Conservation (phyloP, 305 asterid genomes). For the Ilex paraguariensis region DNA sequence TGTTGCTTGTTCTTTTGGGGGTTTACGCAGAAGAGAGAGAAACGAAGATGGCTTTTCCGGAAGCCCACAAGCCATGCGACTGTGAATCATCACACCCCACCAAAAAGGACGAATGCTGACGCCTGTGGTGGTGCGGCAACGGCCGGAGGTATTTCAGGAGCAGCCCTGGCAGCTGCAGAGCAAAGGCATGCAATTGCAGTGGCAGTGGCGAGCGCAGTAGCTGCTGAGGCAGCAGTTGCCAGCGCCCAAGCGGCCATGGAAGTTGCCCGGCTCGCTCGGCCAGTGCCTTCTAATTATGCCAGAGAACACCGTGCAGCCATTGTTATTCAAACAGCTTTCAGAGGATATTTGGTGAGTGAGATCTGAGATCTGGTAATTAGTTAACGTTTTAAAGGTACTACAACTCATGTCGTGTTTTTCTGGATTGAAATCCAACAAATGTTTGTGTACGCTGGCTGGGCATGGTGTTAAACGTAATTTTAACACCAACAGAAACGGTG, state of each 20-base stretch:
- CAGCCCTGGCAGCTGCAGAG: constrained; percentile 1
- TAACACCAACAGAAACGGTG: too few relatives aligned
- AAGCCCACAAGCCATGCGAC: constrained; percentile 9
- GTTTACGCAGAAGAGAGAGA: constrained; percentile 26
- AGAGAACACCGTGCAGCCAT: constrained; percentile 25
- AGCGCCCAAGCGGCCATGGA: constrained; percentile 23
- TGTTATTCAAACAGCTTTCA: constrained; percentile 35
- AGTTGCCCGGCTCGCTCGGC: constrained; percentile 19
- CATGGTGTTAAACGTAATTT: too few relatives aligned
- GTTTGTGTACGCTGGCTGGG: too few relatives aligned
- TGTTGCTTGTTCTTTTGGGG: background rate
- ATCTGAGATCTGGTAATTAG: background rate
- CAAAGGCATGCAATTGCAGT: constrained; percentile 20
- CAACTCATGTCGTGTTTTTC: too few relatives aligned
- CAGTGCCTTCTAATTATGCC: constrained; percentile 8
- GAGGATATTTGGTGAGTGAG: constrained; percentile 37
- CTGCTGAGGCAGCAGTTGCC: constrained; percentile 20
- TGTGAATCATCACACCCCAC: constrained; percentile 1
- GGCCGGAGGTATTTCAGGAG: background rate
- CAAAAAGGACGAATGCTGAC: background rate
- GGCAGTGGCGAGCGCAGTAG: constrained; percentile 19
- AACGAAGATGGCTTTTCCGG: constrained; percentile 25
- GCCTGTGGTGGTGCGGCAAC: constrained; percentile 4
- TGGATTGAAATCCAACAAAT: too few relatives aligned
- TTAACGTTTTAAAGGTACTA: too few relatives aligned